Conservation (phyloP, 257 asterid genomes). For the Ilex asprella region DNA sequence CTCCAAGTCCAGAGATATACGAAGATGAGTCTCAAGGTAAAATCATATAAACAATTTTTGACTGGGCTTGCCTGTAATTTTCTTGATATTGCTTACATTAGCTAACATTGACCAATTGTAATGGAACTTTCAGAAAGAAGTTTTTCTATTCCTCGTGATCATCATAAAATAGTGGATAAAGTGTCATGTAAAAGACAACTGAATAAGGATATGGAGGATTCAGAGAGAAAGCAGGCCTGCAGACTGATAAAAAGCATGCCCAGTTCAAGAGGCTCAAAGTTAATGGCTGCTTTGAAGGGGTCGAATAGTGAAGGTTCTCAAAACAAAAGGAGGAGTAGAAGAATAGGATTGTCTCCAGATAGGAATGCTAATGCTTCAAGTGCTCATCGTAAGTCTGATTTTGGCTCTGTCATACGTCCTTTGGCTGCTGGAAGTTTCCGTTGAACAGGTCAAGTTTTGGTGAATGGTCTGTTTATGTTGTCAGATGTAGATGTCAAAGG, state of each 20-base stretch:
- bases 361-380: background rate
- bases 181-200: background rate
- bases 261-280: background rate
- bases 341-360: background rate
- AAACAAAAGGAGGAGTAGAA: background rate
- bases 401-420: background rate
- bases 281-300: background rate
- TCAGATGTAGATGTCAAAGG: no score
- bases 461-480: background rate
- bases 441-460: background rate
- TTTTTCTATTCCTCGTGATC: background rate
- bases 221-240: background rate
- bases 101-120: background rate
- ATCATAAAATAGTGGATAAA: background rate
- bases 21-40: background rate
- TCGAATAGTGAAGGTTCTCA: background rate
- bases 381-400: background rate
- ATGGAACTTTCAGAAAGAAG: background rate
- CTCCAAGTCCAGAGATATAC: conserved; percentile 1
- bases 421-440: background rate
- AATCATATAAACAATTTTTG: background rate
- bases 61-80: background rate
- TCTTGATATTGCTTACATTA: no score
- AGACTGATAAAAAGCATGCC: background rate
- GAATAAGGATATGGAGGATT: background rate